Evolutionary conservation across 148 eudicot genomes (phyloP), one percentile per base, ranked within the genome.

Genomic region (Rhododendron henanense): DNA sequence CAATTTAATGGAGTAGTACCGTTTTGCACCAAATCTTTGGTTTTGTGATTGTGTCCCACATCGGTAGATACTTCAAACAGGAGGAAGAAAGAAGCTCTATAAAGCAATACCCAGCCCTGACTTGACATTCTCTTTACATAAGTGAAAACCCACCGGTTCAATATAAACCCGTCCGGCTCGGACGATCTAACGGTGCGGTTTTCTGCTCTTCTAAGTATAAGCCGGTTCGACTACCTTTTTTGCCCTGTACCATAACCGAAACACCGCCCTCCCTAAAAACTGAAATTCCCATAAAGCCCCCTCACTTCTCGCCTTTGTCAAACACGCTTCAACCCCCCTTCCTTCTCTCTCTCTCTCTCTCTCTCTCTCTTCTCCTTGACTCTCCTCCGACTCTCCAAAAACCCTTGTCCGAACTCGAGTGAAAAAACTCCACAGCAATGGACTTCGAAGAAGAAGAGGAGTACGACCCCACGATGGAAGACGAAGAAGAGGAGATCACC

Each of bases 401-500:
- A 23, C 31, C 48, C 82, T 18, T 37, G 21, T 61, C 75, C 11
- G n/a, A 23, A 50, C 45, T 19, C 21, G 10, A 31, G 11, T 13
- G 8, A 33, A n/a, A 9, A 61, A 0, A 1, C 13, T 3, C 19
- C 41, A 18, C 10, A 75, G 7, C 7, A 28, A 89, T 84, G 89
- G 87, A 89, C 13, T 2, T 81, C 37, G 76, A 71, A 35, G 89
- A 87, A 39, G 89, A 87, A 28, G 90, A 89, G 16, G 89, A 89
- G 87, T 80, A 89, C 37, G 90, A 89, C 33, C 86, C 65, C 16
- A 3, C 67, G 3, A 73, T 77, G 37, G 44, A 81, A 10, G 92
- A 92, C 4, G 95, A 92, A 2, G 98, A 93, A 9, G 98, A 95
- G 28, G 99, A 97, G 79, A 97, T 97, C 8, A 97, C 98, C 0